Conservation (phyloP, 257 asterid species). For the Thymus quinquecostatus region DNA sequence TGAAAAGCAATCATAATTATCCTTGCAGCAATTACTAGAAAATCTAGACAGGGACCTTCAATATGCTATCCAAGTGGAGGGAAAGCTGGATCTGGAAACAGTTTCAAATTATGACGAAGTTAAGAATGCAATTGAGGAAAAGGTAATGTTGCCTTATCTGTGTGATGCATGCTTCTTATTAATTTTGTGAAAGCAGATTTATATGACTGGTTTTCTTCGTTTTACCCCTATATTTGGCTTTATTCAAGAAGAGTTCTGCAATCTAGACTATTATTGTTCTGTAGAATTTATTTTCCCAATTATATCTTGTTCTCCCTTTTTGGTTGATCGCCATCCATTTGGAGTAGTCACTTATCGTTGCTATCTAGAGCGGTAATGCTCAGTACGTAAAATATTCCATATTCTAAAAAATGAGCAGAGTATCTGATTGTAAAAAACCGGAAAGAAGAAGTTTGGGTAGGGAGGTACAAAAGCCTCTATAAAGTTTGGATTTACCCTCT, state of each 20-base stretch:
- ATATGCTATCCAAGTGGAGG: conserved; percentile 93
- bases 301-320: background rate
- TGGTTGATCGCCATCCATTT: background rate
- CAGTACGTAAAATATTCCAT: background rate
- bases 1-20: conserved; percentile 32
- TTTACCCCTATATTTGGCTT: conserved; percentile 1
- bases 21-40: conserved; percentile 69
- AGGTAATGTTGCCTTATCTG: conserved; percentile 55
- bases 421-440: background rate
- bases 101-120: conserved; percentile 88
- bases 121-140: conserved; percentile 76
- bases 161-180: conserved; percentile 29
- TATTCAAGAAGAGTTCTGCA: conserved; percentile 1
- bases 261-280: background rate
- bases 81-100: conserved; percentile 80
- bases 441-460: background rate
- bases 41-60: conserved; percentile 99
- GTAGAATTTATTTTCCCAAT: background rate
- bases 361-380: background rate
- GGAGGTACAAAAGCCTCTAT: background rate
- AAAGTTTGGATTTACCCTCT: background rate
- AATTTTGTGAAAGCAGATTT: conserved; percentile 23
- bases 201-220: conserved; percentile 7
- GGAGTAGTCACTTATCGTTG: background rate
- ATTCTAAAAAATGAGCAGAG: background rate